Percentiles rank a stretch among this genome's conserved stretches.
Evolutionary conservation across 148 eudicot species (phyloP).

Genomic region (Pouteria glomerata): DNA sequence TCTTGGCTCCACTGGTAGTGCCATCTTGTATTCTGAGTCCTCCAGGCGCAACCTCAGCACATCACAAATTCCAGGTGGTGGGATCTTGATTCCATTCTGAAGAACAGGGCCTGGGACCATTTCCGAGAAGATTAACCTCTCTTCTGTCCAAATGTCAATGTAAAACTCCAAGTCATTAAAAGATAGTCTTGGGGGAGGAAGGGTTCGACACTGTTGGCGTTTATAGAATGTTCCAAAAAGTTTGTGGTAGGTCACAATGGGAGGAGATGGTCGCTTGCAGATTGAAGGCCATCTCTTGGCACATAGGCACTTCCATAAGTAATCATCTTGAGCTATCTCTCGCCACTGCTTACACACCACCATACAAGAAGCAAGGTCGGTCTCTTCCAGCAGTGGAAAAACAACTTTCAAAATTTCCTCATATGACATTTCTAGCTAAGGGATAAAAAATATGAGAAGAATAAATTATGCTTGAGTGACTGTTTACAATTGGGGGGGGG

Average conservation of each 20-base stretch:
- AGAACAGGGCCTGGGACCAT: constrained; percentile 66
- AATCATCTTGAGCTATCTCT: constrained; percentile 76
- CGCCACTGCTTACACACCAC: constrained; percentile 71
- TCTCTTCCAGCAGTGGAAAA: constrained; percentile 73
- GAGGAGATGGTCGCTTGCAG: constrained; percentile 53
- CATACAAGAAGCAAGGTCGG: constrained; percentile 78
- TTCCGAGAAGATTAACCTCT: constrained; percentile 53
- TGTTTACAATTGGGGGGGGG: background rate
- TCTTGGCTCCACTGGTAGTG: constrained; percentile 56
- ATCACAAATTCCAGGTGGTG: constrained; percentile 54
- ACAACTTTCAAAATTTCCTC: constrained; percentile 66
- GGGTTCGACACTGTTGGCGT: constrained; percentile 35
- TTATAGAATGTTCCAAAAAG: constrained; percentile 58
- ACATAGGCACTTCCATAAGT: constrained; percentile 79
- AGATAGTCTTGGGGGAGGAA: constrained; percentile 72
- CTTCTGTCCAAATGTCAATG: constrained; percentile 85
- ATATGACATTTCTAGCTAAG: constrained; percentile 44
- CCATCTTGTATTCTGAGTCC: constrained; percentile 73
- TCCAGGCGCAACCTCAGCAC: constrained; percentile 54
- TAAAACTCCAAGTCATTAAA: constrained; percentile 73
- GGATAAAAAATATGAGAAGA: no score
- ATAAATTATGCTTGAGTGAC: background rate
- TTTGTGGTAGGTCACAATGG: constrained; percentile 43
- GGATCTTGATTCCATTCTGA: constrained; percentile 38
- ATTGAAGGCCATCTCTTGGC: constrained; percentile 85